Evolutionary conservation across 2,329 filamentous ascomycete species (phyloP).

Genomic region (Aspergillus vadensis): DNA sequence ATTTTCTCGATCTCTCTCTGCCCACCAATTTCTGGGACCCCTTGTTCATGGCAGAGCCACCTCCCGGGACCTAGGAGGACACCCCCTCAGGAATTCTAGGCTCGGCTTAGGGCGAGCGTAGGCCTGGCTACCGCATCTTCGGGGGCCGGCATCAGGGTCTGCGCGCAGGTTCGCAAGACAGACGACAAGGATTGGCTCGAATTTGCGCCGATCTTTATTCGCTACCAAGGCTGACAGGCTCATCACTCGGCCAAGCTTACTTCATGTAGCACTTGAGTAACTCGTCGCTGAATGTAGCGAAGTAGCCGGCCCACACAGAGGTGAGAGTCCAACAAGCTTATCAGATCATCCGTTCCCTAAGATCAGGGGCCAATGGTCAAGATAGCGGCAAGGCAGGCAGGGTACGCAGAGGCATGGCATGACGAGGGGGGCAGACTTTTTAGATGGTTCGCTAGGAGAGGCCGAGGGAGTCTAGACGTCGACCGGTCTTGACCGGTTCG

Average conservation of each 20-base stretch:
- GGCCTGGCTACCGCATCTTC: neutral
- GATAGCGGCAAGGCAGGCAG: neutral
- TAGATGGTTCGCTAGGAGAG: too few species aligned
- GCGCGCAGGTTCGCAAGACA: neutral
- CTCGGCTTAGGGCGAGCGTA: neutral
- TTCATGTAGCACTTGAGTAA: neutral
- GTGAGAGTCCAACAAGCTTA: neutral
- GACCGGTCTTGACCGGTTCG: neutral
- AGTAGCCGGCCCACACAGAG: neutral
- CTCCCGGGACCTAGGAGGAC: slow-evolving; percentile 4
- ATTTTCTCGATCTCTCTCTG: slow-evolving; percentile 39
- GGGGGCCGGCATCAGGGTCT: neutral
- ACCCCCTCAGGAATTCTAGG: neutral
- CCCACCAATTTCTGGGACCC: slow-evolving; percentile 43
- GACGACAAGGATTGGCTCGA: neutral
- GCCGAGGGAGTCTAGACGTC: neutral
- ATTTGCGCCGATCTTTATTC: neutral
- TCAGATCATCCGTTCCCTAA: neutral
- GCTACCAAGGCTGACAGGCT: neutral
- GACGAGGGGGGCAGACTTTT: neutral
- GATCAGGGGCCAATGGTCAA: neutral
- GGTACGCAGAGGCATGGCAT: neutral
- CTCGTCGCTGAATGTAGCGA: too few species aligned
- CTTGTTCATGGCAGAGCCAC: slow-evolving; percentile 26
- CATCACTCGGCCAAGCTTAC: neutral